A percentile compares a stretch with the other conserved stretches of the same genome.
phyloP scores from a whole-genome alignment of 2,329 filamentous ascomycete genomes.

The Talaromyces sp. region DNA sequence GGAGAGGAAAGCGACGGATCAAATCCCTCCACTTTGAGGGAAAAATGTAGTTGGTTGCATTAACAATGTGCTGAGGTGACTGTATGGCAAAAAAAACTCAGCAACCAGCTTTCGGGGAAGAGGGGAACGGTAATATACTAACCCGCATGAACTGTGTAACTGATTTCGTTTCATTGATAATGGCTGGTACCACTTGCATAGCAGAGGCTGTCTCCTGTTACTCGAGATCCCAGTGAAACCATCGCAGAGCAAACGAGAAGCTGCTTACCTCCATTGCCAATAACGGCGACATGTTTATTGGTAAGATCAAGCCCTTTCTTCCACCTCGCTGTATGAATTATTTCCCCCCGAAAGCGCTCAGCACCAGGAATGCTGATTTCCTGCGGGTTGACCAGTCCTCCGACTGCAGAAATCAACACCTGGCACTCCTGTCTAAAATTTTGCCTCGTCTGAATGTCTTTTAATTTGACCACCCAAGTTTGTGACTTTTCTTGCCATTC shows the following conservation, averaged over 20 bases:
- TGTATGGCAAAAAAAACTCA: neutral
- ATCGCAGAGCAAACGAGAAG: neutral
- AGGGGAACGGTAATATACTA: neutral
- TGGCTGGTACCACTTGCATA: conserved; percentile 9
- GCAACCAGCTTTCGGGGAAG: neutral
- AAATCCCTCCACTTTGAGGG: neutral
- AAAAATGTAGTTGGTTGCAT: neutral
- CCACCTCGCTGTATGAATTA: conserved; percentile 32
- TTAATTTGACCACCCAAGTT: neutral
- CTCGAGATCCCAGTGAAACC: neutral
- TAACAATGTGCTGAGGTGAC: conserved; percentile 10
- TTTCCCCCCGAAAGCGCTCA: conserved; percentile 27
- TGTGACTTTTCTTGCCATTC: neutral
- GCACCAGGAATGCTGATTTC: conserved; percentile 27
- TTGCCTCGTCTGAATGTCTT: neutral
- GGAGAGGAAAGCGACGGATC: neutral
- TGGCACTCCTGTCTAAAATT: conserved; percentile 7
- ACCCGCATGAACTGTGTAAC: conserved; percentile 11
- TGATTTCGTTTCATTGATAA: conserved; percentile 1
- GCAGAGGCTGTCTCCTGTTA: conserved; percentile 5
- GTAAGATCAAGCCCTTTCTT: conserved; percentile 23
- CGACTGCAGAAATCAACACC: conserved; percentile 26
- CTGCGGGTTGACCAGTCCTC: conserved; percentile 27
- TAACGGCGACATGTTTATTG: conserved; percentile 29
- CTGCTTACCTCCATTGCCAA: conserved; percentile 26